Percentiles rank a stretch among this genome's conserved stretches.
Evolutionary conservation across 768 basidiomycete species (phyloP).

Genomic region (Boletus pseudo-olivaceus): DNA sequence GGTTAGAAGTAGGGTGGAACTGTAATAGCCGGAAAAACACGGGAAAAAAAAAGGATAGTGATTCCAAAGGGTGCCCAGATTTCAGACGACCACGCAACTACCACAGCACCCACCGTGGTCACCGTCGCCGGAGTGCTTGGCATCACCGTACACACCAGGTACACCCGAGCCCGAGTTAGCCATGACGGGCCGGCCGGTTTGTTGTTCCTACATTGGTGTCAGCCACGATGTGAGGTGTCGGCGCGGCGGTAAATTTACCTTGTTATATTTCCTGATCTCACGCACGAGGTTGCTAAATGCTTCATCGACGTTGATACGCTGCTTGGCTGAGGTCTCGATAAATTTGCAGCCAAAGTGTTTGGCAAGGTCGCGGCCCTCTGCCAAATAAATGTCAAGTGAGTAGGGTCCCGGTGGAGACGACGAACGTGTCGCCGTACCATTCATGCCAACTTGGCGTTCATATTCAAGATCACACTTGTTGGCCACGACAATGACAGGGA

Average conservation of each 20-base stretch:
- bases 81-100: conserved; percentile 60
- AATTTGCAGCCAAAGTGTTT: conserved; percentile 93
- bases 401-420: neutral
- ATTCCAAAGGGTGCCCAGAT: neutral
- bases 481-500: conserved; percentile 96
- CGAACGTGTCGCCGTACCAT: conserved; percentile 52
- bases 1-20: neutral
- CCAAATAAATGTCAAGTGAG: neutral
- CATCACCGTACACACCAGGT: conserved; percentile 46
- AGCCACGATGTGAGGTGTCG: conserved; percentile 1
- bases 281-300: conserved; percentile 91
- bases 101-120: conserved; percentile 60
- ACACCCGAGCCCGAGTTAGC: conserved; percentile 40
- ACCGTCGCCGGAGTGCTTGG: conserved; percentile 48
- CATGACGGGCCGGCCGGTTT: conserved; percentile 68
- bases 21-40: conserved; percentile 9
- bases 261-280: conserved; percentile 92
- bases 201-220: conserved; percentile 55
- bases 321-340: conserved; percentile 95
- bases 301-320: conserved; percentile 95
- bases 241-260: conserved; percentile 44
- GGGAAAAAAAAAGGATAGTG: neutral
- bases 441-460: conserved; percentile 94
- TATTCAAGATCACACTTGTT: conserved; percentile 97
- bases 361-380: conserved; percentile 97